Conservation (phyloP, 441 rosid species). For the Biscutella auriculata region DNA sequence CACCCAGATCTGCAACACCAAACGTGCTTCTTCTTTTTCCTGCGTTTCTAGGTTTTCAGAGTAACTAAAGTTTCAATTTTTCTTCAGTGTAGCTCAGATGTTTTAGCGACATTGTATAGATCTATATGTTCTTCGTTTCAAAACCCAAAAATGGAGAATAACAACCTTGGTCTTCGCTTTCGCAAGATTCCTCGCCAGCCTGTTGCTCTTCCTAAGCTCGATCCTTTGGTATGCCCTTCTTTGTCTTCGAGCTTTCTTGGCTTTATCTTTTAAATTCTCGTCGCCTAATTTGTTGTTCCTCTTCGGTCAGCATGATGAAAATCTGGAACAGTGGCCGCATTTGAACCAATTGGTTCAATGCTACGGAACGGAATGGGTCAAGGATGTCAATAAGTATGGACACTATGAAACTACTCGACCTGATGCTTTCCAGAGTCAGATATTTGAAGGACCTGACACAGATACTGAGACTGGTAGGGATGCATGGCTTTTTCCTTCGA, state of each 20-base stretch:
- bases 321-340: constrained; percentile 97
- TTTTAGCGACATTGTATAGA: not conserved
- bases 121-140: not conserved
- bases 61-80: not conserved
- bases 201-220: constrained; percentile 58
- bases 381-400: constrained; percentile 91
- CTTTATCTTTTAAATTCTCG: not conserved
- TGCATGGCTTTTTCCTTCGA: not conserved
- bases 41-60: constrained; percentile 8
- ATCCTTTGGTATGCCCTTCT: constrained; percentile 50
- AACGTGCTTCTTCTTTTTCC: not conserved
- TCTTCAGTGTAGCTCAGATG: not conserved
- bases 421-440: constrained; percentile 65
- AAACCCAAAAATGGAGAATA: constrained; percentile 22
- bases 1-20: constrained; percentile 18
- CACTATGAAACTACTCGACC: constrained; percentile 60
- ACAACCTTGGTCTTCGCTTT: constrained; percentile 56
- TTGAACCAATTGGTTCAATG: constrained; percentile 78
- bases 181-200: constrained; percentile 65
- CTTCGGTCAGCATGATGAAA: constrained; percentile 63
- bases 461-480: constrained; percentile 81
- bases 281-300: not conserved
- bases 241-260: not conserved
- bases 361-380: constrained; percentile 83
- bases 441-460: constrained; percentile 95